phyloP scores from a whole-genome alignment of 139 green algal species.

The Chlorella ohadii region DNA sequence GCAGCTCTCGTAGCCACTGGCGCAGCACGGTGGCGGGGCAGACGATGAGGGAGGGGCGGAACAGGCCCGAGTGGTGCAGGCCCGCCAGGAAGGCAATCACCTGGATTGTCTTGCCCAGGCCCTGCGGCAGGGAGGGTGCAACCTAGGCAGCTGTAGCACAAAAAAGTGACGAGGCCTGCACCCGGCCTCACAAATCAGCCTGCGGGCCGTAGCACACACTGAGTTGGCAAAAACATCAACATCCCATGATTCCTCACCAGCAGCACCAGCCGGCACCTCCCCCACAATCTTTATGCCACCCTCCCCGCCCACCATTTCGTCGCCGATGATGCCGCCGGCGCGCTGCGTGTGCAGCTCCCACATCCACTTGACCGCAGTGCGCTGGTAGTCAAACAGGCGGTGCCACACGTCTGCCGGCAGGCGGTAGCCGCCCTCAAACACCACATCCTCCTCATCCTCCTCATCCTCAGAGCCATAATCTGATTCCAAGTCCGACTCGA shows the following conservation, averaged over 20 bases:
- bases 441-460: conserved; percentile 53
- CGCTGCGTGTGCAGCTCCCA: conserved; percentile 97
- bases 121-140: conserved; percentile 11
- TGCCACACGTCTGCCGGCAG: conserved; percentile 65
- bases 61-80: conserved; percentile 79
- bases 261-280: not conserved
- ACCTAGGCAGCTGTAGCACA: no score
- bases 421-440: conserved; percentile 76
- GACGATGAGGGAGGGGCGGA: conserved; percentile 85
- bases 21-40: conserved; percentile 94
- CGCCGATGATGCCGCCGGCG: conserved; percentile 93
- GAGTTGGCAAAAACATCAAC: no score
- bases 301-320: not conserved
- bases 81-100: conserved; percentile 82
- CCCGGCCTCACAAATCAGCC: no score
- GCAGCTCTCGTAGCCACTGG: conserved; percentile 95
- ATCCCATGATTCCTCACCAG: no score
- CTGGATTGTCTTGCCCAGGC: conserved; percentile 73
- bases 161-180: no score
- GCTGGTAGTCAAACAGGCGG: conserved; percentile 94
- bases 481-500: not conserved
- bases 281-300: not conserved
- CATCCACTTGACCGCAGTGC: conserved; percentile 95
- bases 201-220: no score
- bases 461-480: not conserved